Evolutionary conservation across 768 basidiomycete genomes (phyloP).

Genomic region (Dentipellis sp.): DNA sequence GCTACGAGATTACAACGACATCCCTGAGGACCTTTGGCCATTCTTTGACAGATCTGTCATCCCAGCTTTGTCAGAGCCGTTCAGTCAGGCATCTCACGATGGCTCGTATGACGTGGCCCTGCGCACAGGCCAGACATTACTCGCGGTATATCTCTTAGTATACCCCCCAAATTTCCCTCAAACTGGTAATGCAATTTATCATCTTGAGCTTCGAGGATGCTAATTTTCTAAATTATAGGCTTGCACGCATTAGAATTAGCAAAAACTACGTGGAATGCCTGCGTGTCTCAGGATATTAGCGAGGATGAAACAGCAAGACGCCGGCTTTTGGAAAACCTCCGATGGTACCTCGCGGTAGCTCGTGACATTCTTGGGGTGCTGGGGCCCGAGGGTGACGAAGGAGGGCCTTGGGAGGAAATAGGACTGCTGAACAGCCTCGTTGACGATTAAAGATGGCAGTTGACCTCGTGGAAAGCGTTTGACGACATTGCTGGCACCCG

Average conservation of each 20-base stretch:
- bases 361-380: not conserved
- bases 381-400: slow-evolving; percentile 9
- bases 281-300: slow-evolving; percentile 22
- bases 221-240: slow-evolving; percentile 31
- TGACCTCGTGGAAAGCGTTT: not conserved
- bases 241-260: slow-evolving; percentile 69
- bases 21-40: slow-evolving; percentile 33
- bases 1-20: slow-evolving; percentile 19
- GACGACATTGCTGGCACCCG: no score
- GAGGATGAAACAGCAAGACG: not conserved
- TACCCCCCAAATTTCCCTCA: slow-evolving; percentile 80
- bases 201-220: not conserved
- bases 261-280: slow-evolving; percentile 70
- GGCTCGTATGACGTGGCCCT: slow-evolving; percentile 45
- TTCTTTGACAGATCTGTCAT: slow-evolving; percentile 54
- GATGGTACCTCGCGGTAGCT: slow-evolving; percentile 1
- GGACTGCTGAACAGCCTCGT: slow-evolving; percentile 3
- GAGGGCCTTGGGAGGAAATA: slow-evolving; percentile 6
- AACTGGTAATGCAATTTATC: slow-evolving; percentile 41
- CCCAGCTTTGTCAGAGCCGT: slow-evolving; percentile 46
- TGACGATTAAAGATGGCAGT: not conserved
- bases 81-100: slow-evolving; percentile 65
- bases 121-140: slow-evolving; percentile 42
- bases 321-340: not conserved
- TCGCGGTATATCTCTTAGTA: slow-evolving; percentile 58